Percentiles rank a stretch among this genome's conserved stretches.
Conservation (phyloP, 208 protist species). For the Dictyostelium gargantuum region DNA sequence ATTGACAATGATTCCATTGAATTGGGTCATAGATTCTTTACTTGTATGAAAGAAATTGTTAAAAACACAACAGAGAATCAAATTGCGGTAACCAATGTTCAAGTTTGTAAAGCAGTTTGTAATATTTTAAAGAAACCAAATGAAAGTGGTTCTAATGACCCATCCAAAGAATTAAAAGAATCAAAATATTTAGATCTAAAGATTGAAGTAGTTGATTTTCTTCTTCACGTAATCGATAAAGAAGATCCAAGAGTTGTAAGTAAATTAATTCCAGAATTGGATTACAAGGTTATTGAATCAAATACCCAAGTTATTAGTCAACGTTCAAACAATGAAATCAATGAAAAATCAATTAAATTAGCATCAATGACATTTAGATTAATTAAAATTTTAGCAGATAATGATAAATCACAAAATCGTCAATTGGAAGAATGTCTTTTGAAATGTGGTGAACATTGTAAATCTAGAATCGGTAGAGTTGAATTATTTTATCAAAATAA, state of each 20-base stretch:
- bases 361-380: slow-evolving; percentile 42
- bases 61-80: slow-evolving; percentile 53
- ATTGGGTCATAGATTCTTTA: not conserved
- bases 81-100: slow-evolving; percentile 27
- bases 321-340: not conserved
- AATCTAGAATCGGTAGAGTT: slow-evolving; percentile 47
- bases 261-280: slow-evolving; percentile 29
- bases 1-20: slow-evolving; percentile 34
- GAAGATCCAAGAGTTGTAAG: slow-evolving; percentile 21
- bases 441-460: slow-evolving; percentile 56
- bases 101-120: slow-evolving; percentile 44
- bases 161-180: not conserved
- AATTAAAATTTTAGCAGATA: slow-evolving; percentile 41
- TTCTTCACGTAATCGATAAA: slow-evolving; percentile 22
- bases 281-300: slow-evolving; percentile 27
- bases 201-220: slow-evolving; percentile 41
- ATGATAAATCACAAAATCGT: slow-evolving; percentile 35
- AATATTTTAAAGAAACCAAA: slow-evolving; percentile 23
- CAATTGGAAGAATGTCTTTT: slow-evolving; percentile 3
- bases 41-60: slow-evolving; percentile 50
- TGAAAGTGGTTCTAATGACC: not conserved
- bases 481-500: slow-evolving; percentile 37
- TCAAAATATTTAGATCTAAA: slow-evolving; percentile 25
- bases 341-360: slow-evolving; percentile 55
- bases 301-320: slow-evolving; percentile 16